Evolutionary conservation across 1,139 yeast species (phyloP).

Genomic region (Candida tunisiensis): DNA sequence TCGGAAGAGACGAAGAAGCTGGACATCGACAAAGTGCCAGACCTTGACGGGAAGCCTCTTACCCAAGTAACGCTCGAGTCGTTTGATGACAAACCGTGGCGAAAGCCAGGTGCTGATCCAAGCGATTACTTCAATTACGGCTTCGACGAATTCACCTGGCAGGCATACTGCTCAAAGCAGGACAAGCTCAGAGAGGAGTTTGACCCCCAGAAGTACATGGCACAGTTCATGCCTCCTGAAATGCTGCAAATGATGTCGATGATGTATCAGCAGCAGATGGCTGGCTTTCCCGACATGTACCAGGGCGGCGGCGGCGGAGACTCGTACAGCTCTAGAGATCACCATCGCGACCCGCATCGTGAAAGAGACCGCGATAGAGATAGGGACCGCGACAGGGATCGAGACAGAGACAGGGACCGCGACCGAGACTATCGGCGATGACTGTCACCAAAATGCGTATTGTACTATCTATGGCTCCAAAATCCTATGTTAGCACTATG

Average conservation of each 20-base stretch:
- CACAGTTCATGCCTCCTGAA: constrained; percentile 9
- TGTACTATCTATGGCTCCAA: too few species aligned
- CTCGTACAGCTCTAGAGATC: too few species aligned
- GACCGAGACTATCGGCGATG: too few species aligned
- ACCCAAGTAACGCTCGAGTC: constrained; percentile 73
- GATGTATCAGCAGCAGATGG: constrained; percentile 16
- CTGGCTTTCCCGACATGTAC: too few species aligned
- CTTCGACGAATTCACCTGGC: constrained; percentile 93
- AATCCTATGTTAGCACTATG: background rate
- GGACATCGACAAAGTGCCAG: constrained; percentile 67
- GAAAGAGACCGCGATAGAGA: too few species aligned
- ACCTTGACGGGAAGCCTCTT: constrained; percentile 66
- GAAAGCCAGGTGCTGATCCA: constrained; percentile 90
- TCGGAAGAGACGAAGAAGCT: too few species aligned
- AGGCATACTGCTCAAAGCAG: constrained; percentile 78
- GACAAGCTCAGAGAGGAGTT: constrained; percentile 68
- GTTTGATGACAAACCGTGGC: constrained; percentile 91
- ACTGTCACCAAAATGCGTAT: too few species aligned
- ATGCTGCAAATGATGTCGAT: constrained; percentile 10
- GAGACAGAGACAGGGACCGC: too few species aligned
- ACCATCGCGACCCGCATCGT: too few species aligned
- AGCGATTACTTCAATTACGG: constrained; percentile 94
- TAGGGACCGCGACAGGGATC: too few species aligned
- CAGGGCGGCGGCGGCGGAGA: too few species aligned
- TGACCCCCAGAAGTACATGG: constrained; percentile 35